A percentile compares a stretch with the other conserved stretches of the same genome.
These are phyloP conservation scores for Penicillium sp. DNA, from an alignment of 2,329 filamentous ascomycete species.

Conservation along the genomic window DNA sequence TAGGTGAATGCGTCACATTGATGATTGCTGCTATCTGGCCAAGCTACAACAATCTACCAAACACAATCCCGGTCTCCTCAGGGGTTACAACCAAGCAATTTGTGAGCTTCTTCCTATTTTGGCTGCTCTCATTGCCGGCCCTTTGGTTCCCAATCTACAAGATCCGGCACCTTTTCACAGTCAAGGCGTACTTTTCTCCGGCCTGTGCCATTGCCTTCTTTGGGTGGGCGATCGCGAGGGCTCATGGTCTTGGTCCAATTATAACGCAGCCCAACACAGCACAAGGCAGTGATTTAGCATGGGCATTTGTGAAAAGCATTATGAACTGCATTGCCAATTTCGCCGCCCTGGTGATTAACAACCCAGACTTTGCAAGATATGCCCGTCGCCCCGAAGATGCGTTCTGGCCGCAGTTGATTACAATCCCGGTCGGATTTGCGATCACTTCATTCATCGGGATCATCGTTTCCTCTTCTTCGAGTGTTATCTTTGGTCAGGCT, in stretches of 20 bases:
- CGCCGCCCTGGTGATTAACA: slow-evolving; percentile 21
- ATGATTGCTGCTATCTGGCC: slow-evolving; percentile 39
- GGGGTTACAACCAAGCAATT: slow-evolving; percentile 46
- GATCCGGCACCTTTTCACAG: slow-evolving; percentile 29
- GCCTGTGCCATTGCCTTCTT: slow-evolving; percentile 50
- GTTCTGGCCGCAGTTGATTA: slow-evolving; percentile 12
- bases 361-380: slow-evolving; percentile 23
- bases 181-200: slow-evolving; percentile 46
- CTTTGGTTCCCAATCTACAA: slow-evolving; percentile 41
- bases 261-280: slow-evolving; percentile 47
- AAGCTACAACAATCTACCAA: slow-evolving; percentile 47
- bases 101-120: slow-evolving; percentile 44
- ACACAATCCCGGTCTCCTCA: slow-evolving; percentile 44
- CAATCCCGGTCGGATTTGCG: slow-evolving; percentile 15
- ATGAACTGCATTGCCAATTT: slow-evolving; percentile 15
- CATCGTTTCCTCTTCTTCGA: slow-evolving; percentile 15
- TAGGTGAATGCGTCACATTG: slow-evolving; percentile 15
- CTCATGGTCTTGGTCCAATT: slow-evolving; percentile 51
- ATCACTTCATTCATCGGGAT: slow-evolving; percentile 15
- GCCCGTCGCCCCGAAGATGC: slow-evolving; percentile 9
- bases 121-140: slow-evolving; percentile 39
- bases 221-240: slow-evolving; percentile 61
- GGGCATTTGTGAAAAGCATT: slow-evolving; percentile 29
- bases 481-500: slow-evolving; percentile 10
- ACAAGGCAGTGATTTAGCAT: slow-evolving; percentile 50